phyloP scores from a whole-genome alignment of 1,284 basidiomycete genomes.

The Cystobasidiaceae sp. region DNA sequence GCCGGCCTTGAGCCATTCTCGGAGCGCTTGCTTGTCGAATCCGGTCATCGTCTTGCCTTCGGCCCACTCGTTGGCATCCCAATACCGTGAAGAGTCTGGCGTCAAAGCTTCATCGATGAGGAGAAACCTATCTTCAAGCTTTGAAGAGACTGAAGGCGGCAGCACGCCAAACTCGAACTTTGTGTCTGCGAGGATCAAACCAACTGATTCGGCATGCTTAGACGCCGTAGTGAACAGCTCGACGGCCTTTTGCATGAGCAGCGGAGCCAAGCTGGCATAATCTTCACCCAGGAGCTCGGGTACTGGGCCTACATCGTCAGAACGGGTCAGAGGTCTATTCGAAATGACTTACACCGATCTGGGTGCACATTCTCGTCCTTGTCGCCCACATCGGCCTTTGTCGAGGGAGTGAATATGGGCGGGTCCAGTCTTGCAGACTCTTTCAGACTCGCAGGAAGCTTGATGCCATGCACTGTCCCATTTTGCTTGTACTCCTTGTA shows the following conservation, averaged over 20 bases:
- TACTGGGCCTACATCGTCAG: slow-evolving; percentile 38
- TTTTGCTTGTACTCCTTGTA: slow-evolving; percentile 89
- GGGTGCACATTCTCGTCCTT: slow-evolving; percentile 99
- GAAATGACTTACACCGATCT: slow-evolving; percentile 59
- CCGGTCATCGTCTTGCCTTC: slow-evolving; percentile 74
- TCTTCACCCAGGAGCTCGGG: slow-evolving; percentile 37
- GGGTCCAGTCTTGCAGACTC: slow-evolving; percentile 77
- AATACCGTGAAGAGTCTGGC: slow-evolving; percentile 95
- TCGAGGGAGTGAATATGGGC: slow-evolving; percentile 92
- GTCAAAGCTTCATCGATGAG: slow-evolving; percentile 95
- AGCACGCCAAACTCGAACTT: slow-evolving; percentile 84
- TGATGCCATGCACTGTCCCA: slow-evolving; percentile 83
- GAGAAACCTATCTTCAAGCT: slow-evolving; percentile 54
- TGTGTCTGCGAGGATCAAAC: slow-evolving; percentile 94
- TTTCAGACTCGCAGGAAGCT: slow-evolving; percentile 67
- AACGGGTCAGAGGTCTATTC: no score
- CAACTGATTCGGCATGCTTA: slow-evolving; percentile 66
- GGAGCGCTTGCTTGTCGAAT: slow-evolving; percentile 95
- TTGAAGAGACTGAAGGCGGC: slow-evolving; percentile 38
- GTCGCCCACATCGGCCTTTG: slow-evolving; percentile 88
- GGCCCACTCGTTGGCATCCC: slow-evolving; percentile 71
- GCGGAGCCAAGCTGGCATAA: slow-evolving; percentile 54
- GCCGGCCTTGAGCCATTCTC: slow-evolving; percentile 72
- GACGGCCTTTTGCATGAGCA: slow-evolving; percentile 59
- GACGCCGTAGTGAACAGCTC: slow-evolving; percentile 72